Conservation (phyloP, 1,284 basidiomycete genomes). For the Papiliotrema laurentii region DNA sequence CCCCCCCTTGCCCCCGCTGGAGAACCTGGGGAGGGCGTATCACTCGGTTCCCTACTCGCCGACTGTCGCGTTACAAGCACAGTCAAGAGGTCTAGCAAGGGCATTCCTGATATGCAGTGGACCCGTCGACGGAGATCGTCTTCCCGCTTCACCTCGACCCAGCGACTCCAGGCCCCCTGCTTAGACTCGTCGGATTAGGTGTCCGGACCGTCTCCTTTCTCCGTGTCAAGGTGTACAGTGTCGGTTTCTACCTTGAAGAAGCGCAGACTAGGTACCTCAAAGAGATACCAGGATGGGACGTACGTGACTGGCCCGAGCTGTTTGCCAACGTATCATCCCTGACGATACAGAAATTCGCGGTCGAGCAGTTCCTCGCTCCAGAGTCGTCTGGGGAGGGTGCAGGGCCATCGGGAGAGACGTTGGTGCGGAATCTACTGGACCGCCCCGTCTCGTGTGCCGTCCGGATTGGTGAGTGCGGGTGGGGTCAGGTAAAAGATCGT, state of each 20-base stretch:
- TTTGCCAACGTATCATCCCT: too few species aligned
- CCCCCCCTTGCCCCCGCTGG: too few species aligned
- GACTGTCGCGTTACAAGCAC: too few species aligned
- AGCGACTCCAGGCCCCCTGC: conserved; percentile 21
- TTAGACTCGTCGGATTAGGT: conserved; percentile 52
- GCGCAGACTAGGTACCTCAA: conserved; percentile 17
- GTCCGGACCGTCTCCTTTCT: conserved; percentile 56
- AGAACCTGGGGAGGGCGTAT: too few species aligned
- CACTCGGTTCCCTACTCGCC: too few species aligned
- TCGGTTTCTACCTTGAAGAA: conserved; percentile 52
- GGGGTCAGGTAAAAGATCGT: too few species aligned
- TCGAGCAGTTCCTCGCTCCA: conserved; percentile 23
- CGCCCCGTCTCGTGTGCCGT: conserved; percentile 39
- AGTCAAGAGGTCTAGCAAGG: too few species aligned
- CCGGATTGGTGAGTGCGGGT: conserved; percentile 44
- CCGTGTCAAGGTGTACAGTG: conserved; percentile 52
- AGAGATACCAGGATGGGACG: conserved; percentile 29
- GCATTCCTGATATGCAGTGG: conserved; percentile 18
- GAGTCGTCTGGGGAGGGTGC: too few species aligned
- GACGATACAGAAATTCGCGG: conserved; percentile 18
- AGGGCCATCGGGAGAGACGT: conserved; percentile 41
- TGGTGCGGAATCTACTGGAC: conserved; percentile 36
- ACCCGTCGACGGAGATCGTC: conserved; percentile 42
- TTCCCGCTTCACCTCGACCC: conserved; percentile 37
- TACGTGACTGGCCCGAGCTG: conserved; percentile 13